Evolutionary conservation across 345 rosid genomes (phyloP).

Genomic region (Pseudoturritis turrita): DNA sequence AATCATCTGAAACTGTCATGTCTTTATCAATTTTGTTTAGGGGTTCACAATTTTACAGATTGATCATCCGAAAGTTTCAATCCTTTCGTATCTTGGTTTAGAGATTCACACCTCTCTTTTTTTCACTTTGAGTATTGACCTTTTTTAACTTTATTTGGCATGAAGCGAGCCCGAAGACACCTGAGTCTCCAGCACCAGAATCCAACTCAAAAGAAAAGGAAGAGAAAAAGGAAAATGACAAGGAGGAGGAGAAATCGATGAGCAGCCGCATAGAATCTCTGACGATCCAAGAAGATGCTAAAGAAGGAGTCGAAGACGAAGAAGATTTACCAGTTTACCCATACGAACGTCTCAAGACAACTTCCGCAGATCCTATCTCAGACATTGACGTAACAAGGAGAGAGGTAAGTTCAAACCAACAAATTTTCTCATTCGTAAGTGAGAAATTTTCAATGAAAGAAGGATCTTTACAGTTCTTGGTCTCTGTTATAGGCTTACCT

Average conservation of each 20-base stretch:
- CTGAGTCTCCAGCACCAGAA: constrained; percentile 43
- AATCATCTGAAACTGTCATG: background rate
- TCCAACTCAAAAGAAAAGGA: constrained; percentile 41
- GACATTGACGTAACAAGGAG: constrained; percentile 94
- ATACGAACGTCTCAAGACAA: constrained; percentile 70
- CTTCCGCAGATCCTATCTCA: constrained; percentile 58
- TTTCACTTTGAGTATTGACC: background rate
- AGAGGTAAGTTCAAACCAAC: constrained; percentile 52
- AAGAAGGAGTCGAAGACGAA: constrained; percentile 89
- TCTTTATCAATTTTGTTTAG: background rate
- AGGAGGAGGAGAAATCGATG: constrained; percentile 47
- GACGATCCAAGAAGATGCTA: constrained; percentile 82
- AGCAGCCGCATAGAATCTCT: constrained; percentile 73
- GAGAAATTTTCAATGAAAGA: background rate
- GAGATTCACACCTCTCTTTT: background rate
- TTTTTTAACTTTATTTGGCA: background rate
- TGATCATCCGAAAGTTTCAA: background rate
- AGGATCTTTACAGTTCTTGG: constrained; percentile 10
- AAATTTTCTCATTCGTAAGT: background rate
- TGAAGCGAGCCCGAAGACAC: constrained; percentile 48
- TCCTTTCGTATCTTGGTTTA: background rate
- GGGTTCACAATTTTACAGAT: background rate
- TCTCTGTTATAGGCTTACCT: constrained; percentile 68
- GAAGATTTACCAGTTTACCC: constrained; percentile 78
- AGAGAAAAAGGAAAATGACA: constrained; percentile 21